A percentile compares a stretch with the other conserved stretches of the same genome.
phyloP scores from a whole-genome alignment of 2,329 filamentous ascomycete genomes.

The Ambrosiella xylebori region DNA sequence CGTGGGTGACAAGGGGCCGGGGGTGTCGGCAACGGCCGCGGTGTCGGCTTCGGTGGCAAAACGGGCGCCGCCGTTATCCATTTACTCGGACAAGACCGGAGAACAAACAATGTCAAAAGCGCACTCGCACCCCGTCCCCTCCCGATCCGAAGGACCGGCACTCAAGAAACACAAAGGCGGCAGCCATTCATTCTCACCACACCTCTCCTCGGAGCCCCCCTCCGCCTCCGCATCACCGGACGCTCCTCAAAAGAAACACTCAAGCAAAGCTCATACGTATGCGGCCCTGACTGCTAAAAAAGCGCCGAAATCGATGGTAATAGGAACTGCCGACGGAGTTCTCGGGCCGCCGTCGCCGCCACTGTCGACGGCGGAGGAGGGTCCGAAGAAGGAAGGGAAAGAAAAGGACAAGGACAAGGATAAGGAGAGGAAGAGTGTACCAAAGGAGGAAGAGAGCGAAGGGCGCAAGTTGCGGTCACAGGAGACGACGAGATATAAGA shows the following conservation, averaged over 20 bases:
- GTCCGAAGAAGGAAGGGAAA: background rate
- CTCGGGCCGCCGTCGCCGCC: background rate
- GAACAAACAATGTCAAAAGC: too few species aligned
- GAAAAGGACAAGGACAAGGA: background rate
- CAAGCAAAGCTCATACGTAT: background rate
- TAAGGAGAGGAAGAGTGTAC: slow-evolving; percentile 14
- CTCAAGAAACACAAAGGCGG: background rate
- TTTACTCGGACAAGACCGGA: too few species aligned
- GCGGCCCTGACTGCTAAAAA: background rate
- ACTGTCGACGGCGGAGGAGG: background rate
- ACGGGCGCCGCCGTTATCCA: too few species aligned
- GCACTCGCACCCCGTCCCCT: background rate
- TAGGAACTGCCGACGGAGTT: background rate
- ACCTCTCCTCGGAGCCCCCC: background rate
- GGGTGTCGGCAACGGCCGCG: too few species aligned
- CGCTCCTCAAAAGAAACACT: background rate
- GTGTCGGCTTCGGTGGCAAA: too few species aligned
- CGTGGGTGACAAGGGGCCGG: too few species aligned
- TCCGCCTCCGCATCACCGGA: background rate
- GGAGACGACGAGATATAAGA: slow-evolving; percentile 73
- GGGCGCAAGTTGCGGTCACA: slow-evolving; percentile 71
- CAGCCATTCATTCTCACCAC: background rate
- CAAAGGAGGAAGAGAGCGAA: slow-evolving; percentile 41
- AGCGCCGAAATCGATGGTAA: too few species aligned
- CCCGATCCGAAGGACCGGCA: background rate